These are phyloP conservation scores for Exophiala sp. DNA, from an alignment of 2,329 filamentous ascomycete genomes.

Conservation along the genomic window DNA sequence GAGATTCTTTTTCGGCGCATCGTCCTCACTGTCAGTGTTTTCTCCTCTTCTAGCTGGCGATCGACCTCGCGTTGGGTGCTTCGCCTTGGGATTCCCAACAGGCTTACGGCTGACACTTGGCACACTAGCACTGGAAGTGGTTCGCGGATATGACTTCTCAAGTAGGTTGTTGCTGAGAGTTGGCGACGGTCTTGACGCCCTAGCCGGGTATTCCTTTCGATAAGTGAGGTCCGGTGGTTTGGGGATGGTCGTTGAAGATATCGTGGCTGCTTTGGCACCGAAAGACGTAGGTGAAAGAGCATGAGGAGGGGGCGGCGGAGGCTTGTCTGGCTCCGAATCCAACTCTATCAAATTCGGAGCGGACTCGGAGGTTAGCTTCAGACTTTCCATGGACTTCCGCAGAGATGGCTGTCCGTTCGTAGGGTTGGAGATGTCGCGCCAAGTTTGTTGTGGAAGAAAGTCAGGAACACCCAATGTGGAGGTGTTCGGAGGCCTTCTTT, in stretches of 20 bases:
- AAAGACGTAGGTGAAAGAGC: conserved; percentile 8
- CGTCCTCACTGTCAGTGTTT: conserved; percentile 36
- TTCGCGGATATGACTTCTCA: conserved; percentile 21
- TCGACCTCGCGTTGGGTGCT: conserved; percentile 15
- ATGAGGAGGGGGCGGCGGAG: conserved; percentile 16
- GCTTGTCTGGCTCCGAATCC: conserved; percentile 21
- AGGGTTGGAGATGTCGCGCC: conserved; percentile 13
- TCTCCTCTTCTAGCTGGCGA: conserved; percentile 15
- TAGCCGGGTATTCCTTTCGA: conserved; percentile 46
- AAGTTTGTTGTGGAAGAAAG: conserved; percentile 4
- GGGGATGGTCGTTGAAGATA: conserved; percentile 17
- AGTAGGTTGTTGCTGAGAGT: conserved; percentile 23
- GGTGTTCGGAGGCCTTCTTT: conserved; percentile 18
- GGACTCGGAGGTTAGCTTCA: conserved; percentile 16
- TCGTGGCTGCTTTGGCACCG: conserved; percentile 13
- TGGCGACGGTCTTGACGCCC: conserved; percentile 29
- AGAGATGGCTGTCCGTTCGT: conserved; percentile 8
- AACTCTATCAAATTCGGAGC: conserved; percentile 21
- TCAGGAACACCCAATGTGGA: conserved; percentile 11
- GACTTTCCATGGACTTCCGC: conserved; percentile 20
- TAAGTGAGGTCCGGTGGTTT: conserved; percentile 37
- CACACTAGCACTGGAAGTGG: conserved; percentile 11
- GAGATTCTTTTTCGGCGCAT: conserved; percentile 24
- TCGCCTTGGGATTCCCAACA: conserved; percentile 29
- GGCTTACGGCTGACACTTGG: conserved; percentile 31